phyloP scores from a whole-genome alignment of 352 stramenopile genomes.

The Phytophthora cactorum region DNA sequence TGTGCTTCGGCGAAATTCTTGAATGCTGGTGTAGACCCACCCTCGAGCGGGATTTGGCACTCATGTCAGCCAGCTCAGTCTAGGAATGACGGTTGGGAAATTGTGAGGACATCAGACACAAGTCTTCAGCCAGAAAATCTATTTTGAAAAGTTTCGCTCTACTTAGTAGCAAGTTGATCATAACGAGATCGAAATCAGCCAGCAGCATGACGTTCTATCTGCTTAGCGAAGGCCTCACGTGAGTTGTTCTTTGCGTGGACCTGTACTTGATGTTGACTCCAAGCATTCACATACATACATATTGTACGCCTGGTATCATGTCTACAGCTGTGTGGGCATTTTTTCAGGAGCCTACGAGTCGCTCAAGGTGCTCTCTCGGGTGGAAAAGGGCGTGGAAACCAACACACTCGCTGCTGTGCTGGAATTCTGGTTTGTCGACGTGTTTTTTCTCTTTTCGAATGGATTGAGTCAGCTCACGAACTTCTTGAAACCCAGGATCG shows the following conservation, averaged over 20 bases:
- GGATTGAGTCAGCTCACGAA: not conserved
- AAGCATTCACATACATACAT: not conserved
- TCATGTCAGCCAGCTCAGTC: conserved; percentile 6
- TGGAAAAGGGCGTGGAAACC: conserved; percentile 61
- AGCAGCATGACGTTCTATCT: conserved; percentile 72
- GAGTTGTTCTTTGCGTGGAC: conserved; percentile 7
- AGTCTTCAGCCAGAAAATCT: not conserved
- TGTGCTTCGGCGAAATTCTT: conserved; percentile 8
- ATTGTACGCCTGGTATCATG: not conserved
- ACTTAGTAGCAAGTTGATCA: not conserved
- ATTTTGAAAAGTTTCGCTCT: conserved; percentile 23
- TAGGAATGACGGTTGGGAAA: not conserved
- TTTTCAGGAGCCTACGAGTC: conserved; percentile 74
- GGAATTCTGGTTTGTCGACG: conserved; percentile 60
- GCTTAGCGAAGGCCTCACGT: conserved; percentile 74
- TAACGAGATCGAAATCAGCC: conserved; percentile 18
- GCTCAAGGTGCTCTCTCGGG: conserved; percentile 68
- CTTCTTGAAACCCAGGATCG: conserved; percentile 45
- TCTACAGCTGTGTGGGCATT: conserved; percentile 54
- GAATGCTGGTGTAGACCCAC: conserved; percentile 1
- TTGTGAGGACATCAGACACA: not conserved
- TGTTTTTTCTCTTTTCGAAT: not conserved
- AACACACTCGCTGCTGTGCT: conserved; percentile 55
- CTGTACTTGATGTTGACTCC: not conserved
- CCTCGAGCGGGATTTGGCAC: conserved; percentile 13